Conservation (phyloP, 495 filamentous ascomycete genomes). For the Aspergillus biplanus region DNA sequence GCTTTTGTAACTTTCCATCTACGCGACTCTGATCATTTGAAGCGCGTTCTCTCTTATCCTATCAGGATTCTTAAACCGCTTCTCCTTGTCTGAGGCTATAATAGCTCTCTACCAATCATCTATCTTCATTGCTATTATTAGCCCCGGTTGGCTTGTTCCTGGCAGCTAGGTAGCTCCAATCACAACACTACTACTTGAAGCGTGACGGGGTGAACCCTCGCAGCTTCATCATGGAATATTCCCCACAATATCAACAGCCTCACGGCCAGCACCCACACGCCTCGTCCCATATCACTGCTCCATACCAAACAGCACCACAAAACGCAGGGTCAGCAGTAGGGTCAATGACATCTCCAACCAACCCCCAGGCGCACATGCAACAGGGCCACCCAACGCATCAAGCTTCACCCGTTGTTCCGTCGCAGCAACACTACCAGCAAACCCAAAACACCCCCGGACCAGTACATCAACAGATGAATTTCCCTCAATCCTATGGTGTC, state of each 20-base stretch:
- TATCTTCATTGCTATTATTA: constrained; percentile 19
- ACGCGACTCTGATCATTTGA: constrained; percentile 34
- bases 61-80: constrained; percentile 24
- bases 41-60: constrained; percentile 29
- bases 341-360: constrained; percentile 56
- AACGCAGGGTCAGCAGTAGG: constrained; percentile 51
- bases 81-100: constrained; percentile 16
- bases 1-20: constrained; percentile 35
- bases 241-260: constrained; percentile 58
- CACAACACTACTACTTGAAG: constrained; percentile 29
- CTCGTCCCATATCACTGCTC: constrained; percentile 51
- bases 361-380: constrained; percentile 56
- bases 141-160: constrained; percentile 28
- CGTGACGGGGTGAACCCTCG: constrained; percentile 36
- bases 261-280: constrained; percentile 60
- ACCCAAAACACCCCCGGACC: constrained; percentile 49
- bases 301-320: constrained; percentile 51
- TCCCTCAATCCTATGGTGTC: constrained; percentile 55
- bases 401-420: constrained; percentile 57
- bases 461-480: constrained; percentile 56
- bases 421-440: constrained; percentile 56
- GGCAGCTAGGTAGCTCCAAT: constrained; percentile 29
- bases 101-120: constrained; percentile 23
- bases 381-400: constrained; percentile 52
- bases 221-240: constrained; percentile 55